A percentile compares a stretch with the other conserved stretches of the same genome.
Evolutionary conservation across 1,139 yeast genomes (phyloP).

Genomic region (Lodderomyces elongisporus): DNA sequence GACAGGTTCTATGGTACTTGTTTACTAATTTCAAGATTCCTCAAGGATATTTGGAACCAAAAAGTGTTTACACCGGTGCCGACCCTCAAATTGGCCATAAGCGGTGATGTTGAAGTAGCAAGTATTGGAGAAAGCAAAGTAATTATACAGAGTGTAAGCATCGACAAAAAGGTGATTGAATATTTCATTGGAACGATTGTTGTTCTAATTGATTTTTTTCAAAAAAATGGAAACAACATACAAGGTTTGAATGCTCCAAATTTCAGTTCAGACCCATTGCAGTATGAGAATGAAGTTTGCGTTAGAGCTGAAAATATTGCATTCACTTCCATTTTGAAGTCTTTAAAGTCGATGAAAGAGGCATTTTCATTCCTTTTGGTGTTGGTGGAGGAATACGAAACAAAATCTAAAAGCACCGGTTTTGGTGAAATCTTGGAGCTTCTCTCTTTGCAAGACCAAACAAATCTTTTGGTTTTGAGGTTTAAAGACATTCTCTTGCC

Average conservation of each 20-base stretch:
- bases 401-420: constrained; percentile 38
- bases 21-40: constrained; percentile 68
- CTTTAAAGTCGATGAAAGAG: constrained; percentile 78
- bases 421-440: constrained; percentile 66
- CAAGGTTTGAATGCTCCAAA: constrained; percentile 57
- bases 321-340: constrained; percentile 68
- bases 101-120: constrained; percentile 34
- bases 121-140: constrained; percentile 46
- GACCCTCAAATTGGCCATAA: constrained; percentile 37
- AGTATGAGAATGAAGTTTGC: constrained; percentile 59
- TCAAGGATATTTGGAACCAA: constrained; percentile 73
- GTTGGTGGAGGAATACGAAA: constrained; percentile 59
- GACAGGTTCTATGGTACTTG: constrained; percentile 93
- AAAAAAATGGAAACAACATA: constrained; percentile 53
- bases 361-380: constrained; percentile 85
- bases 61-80: constrained; percentile 56
- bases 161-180: constrained; percentile 54
- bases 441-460: constrained; percentile 61
- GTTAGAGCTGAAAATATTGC: constrained; percentile 91
- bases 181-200: constrained; percentile 64
- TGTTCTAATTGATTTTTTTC: constrained; percentile 55
- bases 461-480: constrained; percentile 58
- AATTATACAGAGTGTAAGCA: constrained; percentile 41
- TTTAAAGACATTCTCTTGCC: constrained; percentile 79
- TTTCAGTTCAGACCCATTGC: constrained; percentile 44